phyloP scores from a whole-genome alignment of 495 filamentous ascomycete genomes.

The Peziza echinospora region DNA sequence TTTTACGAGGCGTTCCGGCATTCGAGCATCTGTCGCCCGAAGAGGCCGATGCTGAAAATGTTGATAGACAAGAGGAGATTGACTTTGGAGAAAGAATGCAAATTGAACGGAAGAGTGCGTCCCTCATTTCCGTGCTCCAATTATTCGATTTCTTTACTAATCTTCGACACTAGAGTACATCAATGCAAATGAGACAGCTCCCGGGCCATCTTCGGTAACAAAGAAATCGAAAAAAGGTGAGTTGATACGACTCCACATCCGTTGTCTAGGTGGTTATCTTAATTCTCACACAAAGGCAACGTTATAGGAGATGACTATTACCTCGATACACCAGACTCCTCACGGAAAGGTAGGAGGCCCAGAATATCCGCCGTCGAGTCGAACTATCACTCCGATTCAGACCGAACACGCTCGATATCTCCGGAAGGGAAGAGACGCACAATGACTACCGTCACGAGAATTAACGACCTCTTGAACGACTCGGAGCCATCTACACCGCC shows the following conservation, averaged over 20 bases:
- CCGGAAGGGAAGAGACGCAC: constrained; percentile 11
- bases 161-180: background rate
- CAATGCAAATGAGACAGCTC: background rate
- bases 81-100: constrained; percentile 73
- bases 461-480: constrained; percentile 10
- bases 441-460: constrained; percentile 9
- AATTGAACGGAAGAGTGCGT: constrained; percentile 56
- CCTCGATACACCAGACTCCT: background rate
- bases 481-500: constrained; percentile 1
- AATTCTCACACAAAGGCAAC: too few species aligned
- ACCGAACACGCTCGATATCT: constrained; percentile 16
- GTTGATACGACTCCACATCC: too few species aligned
- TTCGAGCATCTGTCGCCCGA: constrained; percentile 58
- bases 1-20: constrained; percentile 37
- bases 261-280: too few species aligned
- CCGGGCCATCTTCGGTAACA: background rate
- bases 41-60: constrained; percentile 62
- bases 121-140: background rate
- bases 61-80: constrained; percentile 69
- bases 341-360: background rate
- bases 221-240: background rate
- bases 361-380: background rate
- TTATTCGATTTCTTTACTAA: too few species aligned
- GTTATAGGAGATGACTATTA: too few species aligned
- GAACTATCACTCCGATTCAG: background rate